phyloP scores from a whole-genome alignment of 306 rosid species.

The Quercus ilex region DNA sequence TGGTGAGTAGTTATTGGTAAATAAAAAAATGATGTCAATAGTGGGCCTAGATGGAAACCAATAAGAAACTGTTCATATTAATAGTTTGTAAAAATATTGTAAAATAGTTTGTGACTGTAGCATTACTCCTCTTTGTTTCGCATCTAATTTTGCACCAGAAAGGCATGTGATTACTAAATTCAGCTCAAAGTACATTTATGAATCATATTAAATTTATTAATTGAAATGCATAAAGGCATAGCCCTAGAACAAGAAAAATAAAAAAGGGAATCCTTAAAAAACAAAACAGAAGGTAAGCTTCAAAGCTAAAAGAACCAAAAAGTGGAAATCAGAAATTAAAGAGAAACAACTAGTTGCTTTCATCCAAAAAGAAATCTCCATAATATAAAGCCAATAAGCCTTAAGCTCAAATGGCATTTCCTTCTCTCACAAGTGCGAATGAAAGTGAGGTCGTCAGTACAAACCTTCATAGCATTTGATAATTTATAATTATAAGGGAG shows the following conservation, averaged over 20 bases:
- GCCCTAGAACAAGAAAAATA: not conserved
- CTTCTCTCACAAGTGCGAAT: too few relatives aligned
- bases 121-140: slow-evolving; percentile 57
- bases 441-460: too few relatives aligned
- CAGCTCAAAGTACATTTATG: not conserved
- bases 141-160: slow-evolving; percentile 82
- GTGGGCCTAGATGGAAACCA: too few relatives aligned
- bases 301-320: not conserved
- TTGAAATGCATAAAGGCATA: not conserved
- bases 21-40: too few relatives aligned
- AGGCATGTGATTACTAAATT: slow-evolving; percentile 1
- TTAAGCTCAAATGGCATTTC: too few relatives aligned
- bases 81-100: too few relatives aligned
- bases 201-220: not conserved
- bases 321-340: not conserved
- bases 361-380: not conserved
- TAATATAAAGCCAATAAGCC: not conserved
- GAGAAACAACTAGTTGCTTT: not conserved
- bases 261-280: not conserved
- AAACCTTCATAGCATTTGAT: not conserved
- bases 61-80: too few relatives aligned
- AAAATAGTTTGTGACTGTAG: accelerated
- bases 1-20: too few relatives aligned
- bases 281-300: not conserved
- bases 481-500: too few relatives aligned